phyloP scores from a whole-genome alignment of 164 flowering plant species.

The Dillenia suffruticosa region DNA sequence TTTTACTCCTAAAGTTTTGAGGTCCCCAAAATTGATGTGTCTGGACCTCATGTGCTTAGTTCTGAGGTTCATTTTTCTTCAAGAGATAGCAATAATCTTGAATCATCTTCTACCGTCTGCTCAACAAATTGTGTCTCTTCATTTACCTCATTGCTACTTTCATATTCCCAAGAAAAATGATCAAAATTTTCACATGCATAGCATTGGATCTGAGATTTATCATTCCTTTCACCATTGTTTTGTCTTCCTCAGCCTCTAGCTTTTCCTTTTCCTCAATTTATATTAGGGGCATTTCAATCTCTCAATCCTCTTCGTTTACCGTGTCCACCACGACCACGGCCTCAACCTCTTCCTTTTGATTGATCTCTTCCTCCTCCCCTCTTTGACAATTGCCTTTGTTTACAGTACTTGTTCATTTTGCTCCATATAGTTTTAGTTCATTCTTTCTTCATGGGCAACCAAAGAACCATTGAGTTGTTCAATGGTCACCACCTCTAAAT shows the following conservation, averaged over 20 bases:
- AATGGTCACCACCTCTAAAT: background rate
- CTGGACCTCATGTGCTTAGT: too few species aligned
- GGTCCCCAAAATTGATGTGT: too few species aligned
- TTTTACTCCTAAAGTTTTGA: too few species aligned
- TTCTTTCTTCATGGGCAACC: slow-evolving; percentile 16
- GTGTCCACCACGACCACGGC: background rate
- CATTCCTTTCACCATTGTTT: background rate
- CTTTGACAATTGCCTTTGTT: slow-evolving; percentile 19
- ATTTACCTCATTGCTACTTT: too few species aligned
- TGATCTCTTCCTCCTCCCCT: slow-evolving; percentile 11
- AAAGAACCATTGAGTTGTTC: background rate
- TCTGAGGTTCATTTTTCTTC: too few species aligned
- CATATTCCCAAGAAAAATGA: too few species aligned
- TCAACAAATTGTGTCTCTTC: too few species aligned
- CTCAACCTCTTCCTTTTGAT: background rate
- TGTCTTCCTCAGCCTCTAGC: slow-evolving; percentile 2
- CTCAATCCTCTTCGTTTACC: background rate
- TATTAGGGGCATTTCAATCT: background rate
- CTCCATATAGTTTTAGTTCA: slow-evolving; percentile 4
- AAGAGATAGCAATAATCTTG: too few species aligned
- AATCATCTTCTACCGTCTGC: too few species aligned
- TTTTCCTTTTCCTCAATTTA: slow-evolving; percentile 4
- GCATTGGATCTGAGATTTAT: too few species aligned
- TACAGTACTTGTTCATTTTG: slow-evolving; percentile 36
- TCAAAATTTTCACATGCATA: too few species aligned